These are phyloP conservation scores for Entophlyctis luteolus DNA, from an alignment of 192 early-diverging fungal species.

Conservation along the genomic window DNA sequence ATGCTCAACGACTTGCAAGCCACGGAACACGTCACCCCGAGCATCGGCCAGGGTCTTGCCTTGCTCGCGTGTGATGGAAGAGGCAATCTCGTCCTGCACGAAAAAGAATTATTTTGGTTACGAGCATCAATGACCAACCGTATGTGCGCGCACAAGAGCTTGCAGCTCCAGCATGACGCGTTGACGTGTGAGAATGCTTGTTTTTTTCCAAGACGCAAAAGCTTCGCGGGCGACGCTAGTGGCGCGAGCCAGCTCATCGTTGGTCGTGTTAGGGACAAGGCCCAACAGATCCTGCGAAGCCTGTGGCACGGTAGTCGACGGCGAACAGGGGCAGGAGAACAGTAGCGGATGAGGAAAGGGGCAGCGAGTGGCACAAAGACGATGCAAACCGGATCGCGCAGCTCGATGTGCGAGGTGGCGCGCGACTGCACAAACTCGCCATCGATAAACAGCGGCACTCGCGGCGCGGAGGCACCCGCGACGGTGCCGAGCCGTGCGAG, in stretches of 20 bases:
- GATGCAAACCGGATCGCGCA: conserved; percentile 80
- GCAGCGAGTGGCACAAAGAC: too few species aligned
- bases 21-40: conserved; percentile 38
- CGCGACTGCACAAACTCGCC: conserved; percentile 89
- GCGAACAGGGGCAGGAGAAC: too few species aligned
- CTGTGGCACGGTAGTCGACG: conserved; percentile 37
- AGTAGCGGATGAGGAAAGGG: too few species aligned
- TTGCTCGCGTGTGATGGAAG: conserved; percentile 81
- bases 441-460: conserved; percentile 70
- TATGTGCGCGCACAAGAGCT: conserved; percentile 70
- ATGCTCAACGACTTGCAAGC: conserved; percentile 61
- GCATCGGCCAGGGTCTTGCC: conserved; percentile 93
- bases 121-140: neutral
- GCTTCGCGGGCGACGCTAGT: conserved; percentile 67
- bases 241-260: conserved; percentile 75
- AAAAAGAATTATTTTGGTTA: neutral
- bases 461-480: neutral
- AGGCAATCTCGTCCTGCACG: conserved; percentile 63
- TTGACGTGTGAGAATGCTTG: conserved; percentile 77
- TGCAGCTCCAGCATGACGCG: conserved; percentile 90
- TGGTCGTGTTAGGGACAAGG: conserved; percentile 83
- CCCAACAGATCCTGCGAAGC: conserved; percentile 88
- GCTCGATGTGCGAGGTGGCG: conserved; percentile 79
- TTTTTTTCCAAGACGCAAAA: conserved; percentile 82
- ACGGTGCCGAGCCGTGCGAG: too few species aligned